These are phyloP conservation scores for Leccinum pellstonianum DNA, from an alignment of 768 basidiomycete genomes.

Conservation along the genomic window DNA sequence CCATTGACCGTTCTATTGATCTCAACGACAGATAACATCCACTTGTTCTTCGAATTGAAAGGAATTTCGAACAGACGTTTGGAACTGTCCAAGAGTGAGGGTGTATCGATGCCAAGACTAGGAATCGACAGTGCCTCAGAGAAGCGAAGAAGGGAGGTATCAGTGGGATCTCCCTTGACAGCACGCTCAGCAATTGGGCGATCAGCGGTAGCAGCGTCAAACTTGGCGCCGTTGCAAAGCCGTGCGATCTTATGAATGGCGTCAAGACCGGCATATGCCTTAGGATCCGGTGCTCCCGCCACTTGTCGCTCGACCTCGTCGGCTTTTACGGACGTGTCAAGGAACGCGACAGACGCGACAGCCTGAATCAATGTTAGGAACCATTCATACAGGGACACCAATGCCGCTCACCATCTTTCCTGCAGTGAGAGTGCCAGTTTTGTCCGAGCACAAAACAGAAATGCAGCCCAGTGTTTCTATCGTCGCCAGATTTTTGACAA, in stretches of 20 bases:
- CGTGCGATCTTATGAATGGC: slow-evolving; percentile 41
- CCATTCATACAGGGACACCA: not conserved
- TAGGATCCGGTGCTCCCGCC: slow-evolving; percentile 8
- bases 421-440: slow-evolving; percentile 51
- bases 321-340: slow-evolving; percentile 26
- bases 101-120: slow-evolving; percentile 19
- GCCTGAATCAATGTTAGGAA: slow-evolving; percentile 25
- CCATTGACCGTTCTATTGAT: slow-evolving; percentile 18
- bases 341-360: slow-evolving; percentile 41
- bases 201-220: slow-evolving; percentile 35
- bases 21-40: slow-evolving; percentile 49
- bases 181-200: slow-evolving; percentile 33
- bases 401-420: slow-evolving; percentile 42
- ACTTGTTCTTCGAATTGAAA: slow-evolving; percentile 56
- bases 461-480: slow-evolving; percentile 55
- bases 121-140: slow-evolving; percentile 34
- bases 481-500: slow-evolving; percentile 52
- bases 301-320: slow-evolving; percentile 22
- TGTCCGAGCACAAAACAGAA: slow-evolving; percentile 54
- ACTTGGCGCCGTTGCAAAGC: slow-evolving; percentile 60
- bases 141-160: slow-evolving; percentile 54
- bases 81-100: slow-evolving; percentile 23
- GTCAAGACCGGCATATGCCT: slow-evolving; percentile 26
- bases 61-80: slow-evolving; percentile 38
- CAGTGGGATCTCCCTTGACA: slow-evolving; percentile 50